Conservation (phyloP, 345 rosid genomes). For the Gossypium raimondii region DNA sequence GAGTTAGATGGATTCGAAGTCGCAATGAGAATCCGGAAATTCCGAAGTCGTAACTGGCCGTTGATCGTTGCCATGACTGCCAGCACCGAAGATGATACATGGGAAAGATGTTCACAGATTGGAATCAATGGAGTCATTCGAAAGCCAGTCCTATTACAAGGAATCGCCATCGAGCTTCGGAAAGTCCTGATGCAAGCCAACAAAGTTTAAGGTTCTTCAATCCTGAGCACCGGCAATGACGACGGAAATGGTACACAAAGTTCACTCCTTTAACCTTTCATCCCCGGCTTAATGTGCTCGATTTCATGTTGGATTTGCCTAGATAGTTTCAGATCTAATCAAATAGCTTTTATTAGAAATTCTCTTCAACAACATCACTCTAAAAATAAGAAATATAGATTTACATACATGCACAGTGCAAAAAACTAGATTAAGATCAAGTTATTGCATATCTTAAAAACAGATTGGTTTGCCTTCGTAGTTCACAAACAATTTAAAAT, state of each 20-base stretch:
- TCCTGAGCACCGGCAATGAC: not conserved
- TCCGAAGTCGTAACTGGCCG: conserved; percentile 57
- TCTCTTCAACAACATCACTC: not conserved
- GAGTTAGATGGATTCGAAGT: conserved; percentile 83
- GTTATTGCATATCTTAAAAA: not conserved
- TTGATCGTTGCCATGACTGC: conserved; percentile 62
- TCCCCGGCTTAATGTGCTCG: not conserved
- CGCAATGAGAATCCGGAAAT: conserved; percentile 66
- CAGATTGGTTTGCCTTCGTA: no score
- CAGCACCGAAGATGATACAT: conserved; percentile 46
- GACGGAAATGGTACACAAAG: conserved; percentile 33
- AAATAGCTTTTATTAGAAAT: not conserved
- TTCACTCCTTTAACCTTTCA: conserved; percentile 17
- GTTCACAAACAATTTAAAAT: no score
- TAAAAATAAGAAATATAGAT: not conserved
- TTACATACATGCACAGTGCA: not conserved
- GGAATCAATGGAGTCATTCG: conserved; percentile 80
- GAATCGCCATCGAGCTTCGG: conserved; percentile 62
- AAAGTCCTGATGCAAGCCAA: conserved; percentile 57
- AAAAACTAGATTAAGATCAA: conserved; percentile 5
- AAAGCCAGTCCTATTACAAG: conserved; percentile 66
- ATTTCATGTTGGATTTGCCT: not conserved
- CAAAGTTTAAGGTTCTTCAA: conserved; percentile 20
- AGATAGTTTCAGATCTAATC: conserved; percentile 16
- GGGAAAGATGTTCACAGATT: conserved; percentile 58